phyloP scores from a whole-genome alignment of 192 early-diverging fungal species.

The Podila minutissima region DNA sequence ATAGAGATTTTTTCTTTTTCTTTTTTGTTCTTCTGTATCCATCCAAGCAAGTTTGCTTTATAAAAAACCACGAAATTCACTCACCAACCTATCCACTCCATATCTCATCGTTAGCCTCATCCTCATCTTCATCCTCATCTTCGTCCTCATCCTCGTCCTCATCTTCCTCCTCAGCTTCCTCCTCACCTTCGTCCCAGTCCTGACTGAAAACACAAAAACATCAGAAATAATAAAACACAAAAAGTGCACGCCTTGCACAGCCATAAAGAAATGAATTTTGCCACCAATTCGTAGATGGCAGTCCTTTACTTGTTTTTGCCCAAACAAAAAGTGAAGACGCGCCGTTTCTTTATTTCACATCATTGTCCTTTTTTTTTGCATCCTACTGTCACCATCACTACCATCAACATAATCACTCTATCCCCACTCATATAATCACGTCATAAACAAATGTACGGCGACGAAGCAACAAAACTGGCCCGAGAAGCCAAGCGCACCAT shows the following conservation, averaged over 20 bases:
- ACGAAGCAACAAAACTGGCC: conserved; percentile 81
- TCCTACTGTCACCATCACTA: not conserved
- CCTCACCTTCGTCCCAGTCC: no score
- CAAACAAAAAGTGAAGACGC: not conserved
- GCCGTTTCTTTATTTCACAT: no score
- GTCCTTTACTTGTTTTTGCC: conserved; percentile 1
- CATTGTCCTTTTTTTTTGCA: no score
- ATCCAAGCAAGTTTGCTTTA: not conserved
- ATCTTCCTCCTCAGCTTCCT: no score
- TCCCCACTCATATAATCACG: not conserved
- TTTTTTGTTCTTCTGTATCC: not conserved
- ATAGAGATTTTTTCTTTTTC: conserved; percentile 10
- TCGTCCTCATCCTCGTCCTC: no score
- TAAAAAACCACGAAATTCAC: not conserved
- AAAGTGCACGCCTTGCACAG: not conserved
- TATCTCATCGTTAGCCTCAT: no score
- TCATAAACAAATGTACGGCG: conserved; percentile 70
- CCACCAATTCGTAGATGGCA: conserved; percentile 11
- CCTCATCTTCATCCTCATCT: no score
- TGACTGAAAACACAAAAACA: no score
- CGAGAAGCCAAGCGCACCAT: conserved; percentile 82
- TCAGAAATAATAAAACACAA: not conserved
- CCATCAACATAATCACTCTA: not conserved
- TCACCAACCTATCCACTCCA: no score
- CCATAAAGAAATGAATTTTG: not conserved